These are phyloP conservation scores for Populus hybrid DNA, from an alignment of 441 rosid species.

Conservation along the genomic window DNA sequence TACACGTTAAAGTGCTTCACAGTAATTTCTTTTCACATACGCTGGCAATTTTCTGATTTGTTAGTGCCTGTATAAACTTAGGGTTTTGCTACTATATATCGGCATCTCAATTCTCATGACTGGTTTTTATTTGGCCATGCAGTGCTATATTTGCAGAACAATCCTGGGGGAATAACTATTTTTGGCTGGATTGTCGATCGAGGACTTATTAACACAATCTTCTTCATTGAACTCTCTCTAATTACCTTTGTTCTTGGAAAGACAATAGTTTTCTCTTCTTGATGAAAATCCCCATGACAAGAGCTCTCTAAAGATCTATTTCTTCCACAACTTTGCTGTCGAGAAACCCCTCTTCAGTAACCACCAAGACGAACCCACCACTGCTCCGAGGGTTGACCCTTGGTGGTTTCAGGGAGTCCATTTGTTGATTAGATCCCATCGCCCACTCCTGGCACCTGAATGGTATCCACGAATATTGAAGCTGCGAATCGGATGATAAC, in stretches of 20 bases:
- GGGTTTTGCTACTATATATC: background rate
- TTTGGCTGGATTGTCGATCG: constrained; percentile 92
- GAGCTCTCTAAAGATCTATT: background rate
- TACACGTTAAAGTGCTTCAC: background rate
- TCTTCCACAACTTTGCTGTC: background rate
- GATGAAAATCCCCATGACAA: constrained; percentile 14
- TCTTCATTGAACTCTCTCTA: constrained; percentile 74
- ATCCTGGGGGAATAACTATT: constrained; percentile 93
- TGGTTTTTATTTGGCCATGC: constrained; percentile 24
- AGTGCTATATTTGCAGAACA: constrained; percentile 80
- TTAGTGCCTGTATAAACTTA: background rate
- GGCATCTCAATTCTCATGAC: background rate
- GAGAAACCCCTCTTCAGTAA: background rate
- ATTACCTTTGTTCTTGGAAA: constrained; percentile 86
- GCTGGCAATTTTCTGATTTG: background rate
- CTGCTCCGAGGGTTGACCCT: background rate
- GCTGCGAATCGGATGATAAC: background rate
- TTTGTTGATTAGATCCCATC: background rate
- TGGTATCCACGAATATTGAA: background rate
- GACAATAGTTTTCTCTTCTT: constrained; percentile 49
- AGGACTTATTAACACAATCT: constrained; percentile 71
- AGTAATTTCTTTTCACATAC: background rate
- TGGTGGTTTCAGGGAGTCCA: background rate
- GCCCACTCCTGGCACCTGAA: background rate
- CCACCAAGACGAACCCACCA: background rate